These are phyloP conservation scores for Verticillium longisporum DNA, from an alignment of 2,329 filamentous ascomycete genomes.

Conservation along the genomic window DNA sequence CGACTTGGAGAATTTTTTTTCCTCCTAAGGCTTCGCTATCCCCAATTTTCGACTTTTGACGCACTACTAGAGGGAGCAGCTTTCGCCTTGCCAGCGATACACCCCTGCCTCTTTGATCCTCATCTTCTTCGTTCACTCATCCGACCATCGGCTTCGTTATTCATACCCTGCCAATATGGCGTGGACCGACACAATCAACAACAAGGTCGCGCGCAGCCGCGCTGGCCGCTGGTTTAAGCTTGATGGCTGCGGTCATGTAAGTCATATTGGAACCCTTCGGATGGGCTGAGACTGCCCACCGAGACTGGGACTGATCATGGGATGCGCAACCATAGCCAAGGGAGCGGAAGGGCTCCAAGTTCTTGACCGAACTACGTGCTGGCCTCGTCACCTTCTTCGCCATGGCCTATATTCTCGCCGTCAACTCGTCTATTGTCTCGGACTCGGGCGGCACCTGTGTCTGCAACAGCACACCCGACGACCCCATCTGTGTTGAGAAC, in stretches of 20 bases:
- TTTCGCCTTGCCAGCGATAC: not conserved
- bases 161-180: conserved; percentile 27
- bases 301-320: not conserved
- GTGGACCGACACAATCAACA: conserved; percentile 45
- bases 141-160: not conserved
- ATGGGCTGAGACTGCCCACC: not conserved
- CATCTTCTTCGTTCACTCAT: not conserved
- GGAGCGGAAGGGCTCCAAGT: conserved; percentile 67
- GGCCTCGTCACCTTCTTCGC: conserved; percentile 75
- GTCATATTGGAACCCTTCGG: conserved; percentile 22
- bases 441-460: conserved; percentile 71
- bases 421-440: conserved; percentile 47
- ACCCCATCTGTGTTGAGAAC: conserved; percentile 46
- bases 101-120: not conserved
- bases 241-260: conserved; percentile 75
- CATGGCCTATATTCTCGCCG: conserved; percentile 48
- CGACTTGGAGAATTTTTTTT: not conserved
- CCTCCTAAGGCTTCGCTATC: not conserved
- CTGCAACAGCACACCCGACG: conserved; percentile 44
- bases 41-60: not conserved
- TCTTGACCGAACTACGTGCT: conserved; percentile 78
- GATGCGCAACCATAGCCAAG: conserved; percentile 40
- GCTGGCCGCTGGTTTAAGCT: conserved; percentile 72
- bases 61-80: not conserved
- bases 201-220: conserved; percentile 53